Percentiles rank a stretch among this genome's conserved stretches.
phyloP scores from a whole-genome alignment of 2,329 filamentous ascomycete species.

The Trichoderma afroharzianum region DNA sequence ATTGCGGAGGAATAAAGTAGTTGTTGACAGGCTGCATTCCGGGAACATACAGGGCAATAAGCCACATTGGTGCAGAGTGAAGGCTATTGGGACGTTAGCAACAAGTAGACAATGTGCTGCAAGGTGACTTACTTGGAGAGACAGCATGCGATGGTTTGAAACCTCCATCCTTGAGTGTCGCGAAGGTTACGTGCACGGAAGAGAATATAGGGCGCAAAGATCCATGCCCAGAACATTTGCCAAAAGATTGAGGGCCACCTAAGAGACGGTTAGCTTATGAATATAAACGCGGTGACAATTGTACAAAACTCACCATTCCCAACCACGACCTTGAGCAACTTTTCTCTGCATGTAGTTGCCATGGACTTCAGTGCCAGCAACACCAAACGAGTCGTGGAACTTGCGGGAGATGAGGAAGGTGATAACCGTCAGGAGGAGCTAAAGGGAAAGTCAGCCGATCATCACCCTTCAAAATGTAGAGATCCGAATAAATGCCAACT shows the following conservation, averaged over 20 bases:
- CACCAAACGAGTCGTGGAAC: constrained; percentile 59
- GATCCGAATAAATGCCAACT: constrained; percentile 15
- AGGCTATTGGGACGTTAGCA: constrained; percentile 39
- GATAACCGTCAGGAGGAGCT: constrained; percentile 57
- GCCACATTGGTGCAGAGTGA: constrained; percentile 64
- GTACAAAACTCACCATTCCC: constrained; percentile 53
- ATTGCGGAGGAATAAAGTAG: constrained; percentile 58
- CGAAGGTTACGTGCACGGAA: constrained; percentile 58
- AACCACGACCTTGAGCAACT: constrained; percentile 48
- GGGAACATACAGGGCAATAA: constrained; percentile 54
- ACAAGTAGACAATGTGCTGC: neutral
- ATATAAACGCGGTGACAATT: neutral
- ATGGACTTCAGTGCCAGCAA: constrained; percentile 58
- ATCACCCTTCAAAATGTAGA: neutral
- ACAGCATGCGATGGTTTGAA: constrained; percentile 56
- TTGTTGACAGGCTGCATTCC: constrained; percentile 50
- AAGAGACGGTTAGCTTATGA: neutral
- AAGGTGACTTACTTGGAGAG: constrained; percentile 39
- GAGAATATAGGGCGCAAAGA: constrained; percentile 58
- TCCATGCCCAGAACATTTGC: constrained; percentile 62
- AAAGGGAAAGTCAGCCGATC: neutral
- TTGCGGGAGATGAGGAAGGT: constrained; percentile 63
- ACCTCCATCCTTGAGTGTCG: constrained; percentile 64
- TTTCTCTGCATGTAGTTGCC: constrained; percentile 51
- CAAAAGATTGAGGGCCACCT: constrained; percentile 58